These are phyloP conservation scores for Rubia yunnanensis DNA, from an alignment of 257 asterid genomes.

Conservation along the genomic window DNA sequence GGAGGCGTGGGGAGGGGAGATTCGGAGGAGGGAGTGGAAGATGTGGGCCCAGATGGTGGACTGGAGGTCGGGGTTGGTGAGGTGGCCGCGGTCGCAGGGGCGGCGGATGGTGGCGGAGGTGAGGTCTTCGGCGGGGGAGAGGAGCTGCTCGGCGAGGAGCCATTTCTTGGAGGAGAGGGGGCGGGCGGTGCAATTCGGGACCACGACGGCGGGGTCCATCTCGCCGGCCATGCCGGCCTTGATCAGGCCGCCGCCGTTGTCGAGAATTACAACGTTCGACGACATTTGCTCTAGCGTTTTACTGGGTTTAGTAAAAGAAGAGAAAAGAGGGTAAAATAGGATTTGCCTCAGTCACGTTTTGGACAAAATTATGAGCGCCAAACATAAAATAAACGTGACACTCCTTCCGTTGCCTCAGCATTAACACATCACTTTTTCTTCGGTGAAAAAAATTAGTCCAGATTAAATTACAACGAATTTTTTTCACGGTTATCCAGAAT, in stretches of 20 bases:
- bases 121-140: constrained; percentile 73
- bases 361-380: too few relatives aligned
- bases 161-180: constrained; percentile 81
- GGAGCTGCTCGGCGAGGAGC: constrained; percentile 76
- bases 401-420: too few relatives aligned
- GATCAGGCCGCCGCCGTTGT: constrained; percentile 87
- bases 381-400: too few relatives aligned
- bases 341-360: too few relatives aligned
- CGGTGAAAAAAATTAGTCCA: too few relatives aligned
- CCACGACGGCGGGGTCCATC: constrained; percentile 64
- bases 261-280: constrained; percentile 74
- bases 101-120: constrained; percentile 97
- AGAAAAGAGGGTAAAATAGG: not conserved
- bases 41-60: constrained; percentile 76
- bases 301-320: not conserved
- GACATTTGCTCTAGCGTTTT: constrained; percentile 13
- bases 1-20: constrained; percentile 54
- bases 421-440: too few relatives aligned
- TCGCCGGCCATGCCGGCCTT: constrained; percentile 93
- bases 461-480: too few relatives aligned
- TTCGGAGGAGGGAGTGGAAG: constrained; percentile 57
- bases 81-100: constrained; percentile 87
- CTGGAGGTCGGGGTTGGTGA: constrained; percentile 87
- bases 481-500: too few relatives aligned
- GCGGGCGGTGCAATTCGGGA: constrained; percentile 86